These are phyloP conservation scores for Ophiostoma triangulosporum DNA, from an alignment of 2,329 filamentous ascomycete species.

Conservation along the genomic window DNA sequence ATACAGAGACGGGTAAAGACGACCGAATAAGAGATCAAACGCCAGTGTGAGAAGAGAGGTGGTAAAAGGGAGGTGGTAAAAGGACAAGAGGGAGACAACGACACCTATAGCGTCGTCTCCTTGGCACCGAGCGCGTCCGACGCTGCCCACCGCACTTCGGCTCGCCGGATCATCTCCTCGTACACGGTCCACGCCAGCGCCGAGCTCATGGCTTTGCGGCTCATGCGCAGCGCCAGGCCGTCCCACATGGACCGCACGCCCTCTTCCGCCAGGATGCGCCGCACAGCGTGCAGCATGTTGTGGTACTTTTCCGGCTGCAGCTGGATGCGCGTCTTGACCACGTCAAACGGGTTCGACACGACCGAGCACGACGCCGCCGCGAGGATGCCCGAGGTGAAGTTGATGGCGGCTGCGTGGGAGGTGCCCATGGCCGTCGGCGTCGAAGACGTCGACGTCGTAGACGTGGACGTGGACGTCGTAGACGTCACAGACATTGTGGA, in stretches of 20 bases:
- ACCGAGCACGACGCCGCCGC: conserved; percentile 74
- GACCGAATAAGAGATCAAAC: neutral
- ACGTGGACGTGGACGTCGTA: too few species aligned
- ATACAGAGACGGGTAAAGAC: neutral
- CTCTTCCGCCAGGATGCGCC: conserved; percentile 69
- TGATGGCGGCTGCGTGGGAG: conserved; percentile 51
- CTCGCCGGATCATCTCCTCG: conserved; percentile 75
- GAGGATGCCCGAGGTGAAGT: conserved; percentile 70
- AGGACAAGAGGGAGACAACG: neutral
- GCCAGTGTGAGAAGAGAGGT: neutral
- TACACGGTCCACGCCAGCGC: conserved; percentile 97
- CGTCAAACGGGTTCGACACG: conserved; percentile 92
- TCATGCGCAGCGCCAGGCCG: conserved; percentile 75
- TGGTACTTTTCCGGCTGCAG: conserved; percentile 70
- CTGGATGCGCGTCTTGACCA: conserved; percentile 89
- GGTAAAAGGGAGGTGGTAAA: neutral
- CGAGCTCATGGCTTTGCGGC: conserved; percentile 79
- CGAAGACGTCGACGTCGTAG: too few species aligned
- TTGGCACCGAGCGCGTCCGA: neutral
- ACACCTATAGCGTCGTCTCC: neutral
- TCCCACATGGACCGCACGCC: conserved; percentile 71
- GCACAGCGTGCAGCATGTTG: conserved; percentile 67
- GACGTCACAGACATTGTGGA: too few species aligned
- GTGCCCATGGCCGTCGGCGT: conserved; percentile 19
- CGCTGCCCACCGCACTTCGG: conserved; percentile 26